phyloP scores from a whole-genome alignment of 164 flowering plant species.

The Warburgia ugandensis region DNA sequence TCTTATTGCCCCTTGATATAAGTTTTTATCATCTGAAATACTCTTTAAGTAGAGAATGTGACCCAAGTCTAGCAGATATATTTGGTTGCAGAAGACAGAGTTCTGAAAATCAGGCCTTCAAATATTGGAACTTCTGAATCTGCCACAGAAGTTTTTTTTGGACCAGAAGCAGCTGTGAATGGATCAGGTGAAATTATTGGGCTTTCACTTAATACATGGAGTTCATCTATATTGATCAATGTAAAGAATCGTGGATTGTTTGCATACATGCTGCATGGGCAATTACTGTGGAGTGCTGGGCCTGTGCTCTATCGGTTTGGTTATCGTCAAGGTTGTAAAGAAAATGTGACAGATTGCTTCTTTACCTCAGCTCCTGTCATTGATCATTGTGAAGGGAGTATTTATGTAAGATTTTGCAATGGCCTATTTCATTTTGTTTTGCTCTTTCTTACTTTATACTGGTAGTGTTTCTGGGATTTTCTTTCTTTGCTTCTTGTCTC shows the following conservation, averaged over 20 bases:
- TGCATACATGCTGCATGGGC: conserved; percentile 47
- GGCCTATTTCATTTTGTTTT: background rate
- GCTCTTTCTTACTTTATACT: background rate
- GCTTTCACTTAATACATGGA: conserved; percentile 45
- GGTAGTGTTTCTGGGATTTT: background rate
- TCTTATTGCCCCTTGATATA: background rate
- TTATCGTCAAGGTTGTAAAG: conserved; percentile 75
- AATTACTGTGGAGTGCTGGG: conserved; percentile 61
- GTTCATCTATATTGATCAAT: conserved; percentile 48
- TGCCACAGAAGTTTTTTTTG: conserved; percentile 38
- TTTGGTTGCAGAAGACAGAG: conserved; percentile 67
- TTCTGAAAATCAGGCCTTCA: conserved; percentile 37
- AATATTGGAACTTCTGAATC: conserved; percentile 34
- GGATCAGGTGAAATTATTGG: conserved; percentile 56
- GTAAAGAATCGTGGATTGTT: conserved; percentile 57
- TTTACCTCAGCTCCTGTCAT: conserved; percentile 69
- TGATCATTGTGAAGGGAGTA: conserved; percentile 81
- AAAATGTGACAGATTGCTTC: conserved; percentile 49
- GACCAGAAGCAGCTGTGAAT: conserved; percentile 29
- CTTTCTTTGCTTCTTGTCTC: no score
- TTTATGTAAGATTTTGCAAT: conserved; percentile 54
- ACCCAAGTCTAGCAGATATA: conserved; percentile 44
- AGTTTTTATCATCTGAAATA: background rate
- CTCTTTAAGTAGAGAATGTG: background rate
- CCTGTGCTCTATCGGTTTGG: conserved; percentile 58